phyloP scores from a whole-genome alignment of 495 filamentous ascomycete genomes.

The Polyplosphaeria fusca region DNA sequence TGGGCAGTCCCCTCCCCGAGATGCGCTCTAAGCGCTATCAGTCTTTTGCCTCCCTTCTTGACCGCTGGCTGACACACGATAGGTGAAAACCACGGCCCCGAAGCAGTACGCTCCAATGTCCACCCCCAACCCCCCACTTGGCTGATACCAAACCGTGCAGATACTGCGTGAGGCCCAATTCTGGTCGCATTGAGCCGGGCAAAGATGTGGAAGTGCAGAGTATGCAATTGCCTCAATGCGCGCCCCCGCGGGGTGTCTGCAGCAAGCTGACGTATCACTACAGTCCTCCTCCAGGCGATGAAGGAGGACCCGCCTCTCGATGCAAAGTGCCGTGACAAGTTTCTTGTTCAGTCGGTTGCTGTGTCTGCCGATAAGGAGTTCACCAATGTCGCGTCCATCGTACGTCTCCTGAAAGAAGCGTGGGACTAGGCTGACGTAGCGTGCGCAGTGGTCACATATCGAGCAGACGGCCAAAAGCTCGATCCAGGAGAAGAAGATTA shows the following conservation, averaged over 20 bases:
- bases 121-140: slow-evolving; percentile 7
- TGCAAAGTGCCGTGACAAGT: slow-evolving; percentile 93
- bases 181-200: slow-evolving; percentile 86
- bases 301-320: slow-evolving; percentile 85
- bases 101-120: slow-evolving; percentile 75
- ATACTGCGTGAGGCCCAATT: slow-evolving; percentile 97
- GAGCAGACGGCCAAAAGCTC: slow-evolving; percentile 71
- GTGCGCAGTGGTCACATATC: slow-evolving; percentile 67
- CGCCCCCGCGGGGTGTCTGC: slow-evolving; percentile 24
- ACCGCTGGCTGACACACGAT: slow-evolving; percentile 21
- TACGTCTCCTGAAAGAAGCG: slow-evolving; percentile 45
- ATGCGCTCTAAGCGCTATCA: slow-evolving; percentile 12
- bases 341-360: slow-evolving; percentile 89
- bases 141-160: slow-evolving; percentile 46
- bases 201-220: slow-evolving; percentile 88
- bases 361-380: slow-evolving; percentile 83
- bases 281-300: slow-evolving; percentile 96
- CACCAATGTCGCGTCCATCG: slow-evolving; percentile 71
- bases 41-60: neutral
- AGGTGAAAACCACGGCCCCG: slow-evolving; percentile 99
- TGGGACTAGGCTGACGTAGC: slow-evolving; percentile 34
- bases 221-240: slow-evolving; percentile 45
- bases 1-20: slow-evolving; percentile 38
- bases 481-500: slow-evolving; percentile 91
- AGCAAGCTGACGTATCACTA: slow-evolving; percentile 25